Conservation (phyloP, 768 basidiomycete species). For the Leccinum pellstonianum region DNA sequence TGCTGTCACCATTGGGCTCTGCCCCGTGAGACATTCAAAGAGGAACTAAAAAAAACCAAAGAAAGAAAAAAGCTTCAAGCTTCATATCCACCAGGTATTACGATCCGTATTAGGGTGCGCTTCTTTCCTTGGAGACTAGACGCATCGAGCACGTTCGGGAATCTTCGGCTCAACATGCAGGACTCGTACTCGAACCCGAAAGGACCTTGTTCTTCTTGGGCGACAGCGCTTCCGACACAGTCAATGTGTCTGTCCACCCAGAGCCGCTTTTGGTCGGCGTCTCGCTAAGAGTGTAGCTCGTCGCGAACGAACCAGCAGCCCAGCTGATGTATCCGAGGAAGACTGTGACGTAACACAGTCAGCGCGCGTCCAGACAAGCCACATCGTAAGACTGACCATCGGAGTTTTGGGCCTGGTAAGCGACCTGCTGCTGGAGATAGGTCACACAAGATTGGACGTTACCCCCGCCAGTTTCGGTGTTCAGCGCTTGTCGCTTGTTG, state of each 20-base stretch:
- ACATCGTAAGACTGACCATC: slow-evolving; percentile 38
- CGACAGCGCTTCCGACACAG: slow-evolving; percentile 35
- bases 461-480: slow-evolving; percentile 62
- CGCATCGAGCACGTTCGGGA: neutral
- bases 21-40: neutral
- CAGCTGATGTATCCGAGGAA: slow-evolving; percentile 57
- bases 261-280: slow-evolving; percentile 31
- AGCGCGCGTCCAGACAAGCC: neutral
- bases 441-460: slow-evolving; percentile 46
- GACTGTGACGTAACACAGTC: slow-evolving; percentile 27
- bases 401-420: slow-evolving; percentile 45
- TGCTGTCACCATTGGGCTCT: neutral
- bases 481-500: slow-evolving; percentile 52
- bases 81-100: neutral
- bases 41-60: neutral
- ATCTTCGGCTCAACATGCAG: neutral
- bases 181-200: neutral
- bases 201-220: slow-evolving; percentile 16
- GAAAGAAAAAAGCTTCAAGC: neutral
- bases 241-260: slow-evolving; percentile 37
- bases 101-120: neutral
- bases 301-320: slow-evolving; percentile 56
- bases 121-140: neutral
- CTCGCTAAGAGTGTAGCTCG: slow-evolving; percentile 36
- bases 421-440: slow-evolving; percentile 46